Evolutionary conservation across 2,329 filamentous ascomycete species (phyloP).

Genomic region (Thielaviopsis musarum): DNA sequence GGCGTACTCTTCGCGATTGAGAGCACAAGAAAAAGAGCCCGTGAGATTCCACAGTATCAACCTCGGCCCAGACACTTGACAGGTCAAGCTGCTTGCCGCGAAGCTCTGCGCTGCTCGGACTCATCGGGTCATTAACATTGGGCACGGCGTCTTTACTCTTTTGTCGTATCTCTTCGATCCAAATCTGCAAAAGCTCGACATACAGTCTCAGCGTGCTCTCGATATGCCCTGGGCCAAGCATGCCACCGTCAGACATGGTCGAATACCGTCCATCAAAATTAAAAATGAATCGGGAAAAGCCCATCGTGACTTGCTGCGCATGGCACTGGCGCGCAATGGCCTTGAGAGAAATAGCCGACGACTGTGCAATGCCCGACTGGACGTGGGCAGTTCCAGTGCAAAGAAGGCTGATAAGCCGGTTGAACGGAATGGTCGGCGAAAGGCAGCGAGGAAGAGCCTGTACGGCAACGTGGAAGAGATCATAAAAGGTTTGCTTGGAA

Average conservation of each 20-base stretch:
- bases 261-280: slow-evolving; percentile 96
- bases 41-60: slow-evolving; percentile 93
- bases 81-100: slow-evolving; percentile 66
- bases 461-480: slow-evolving; percentile 85
- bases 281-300: slow-evolving; percentile 94
- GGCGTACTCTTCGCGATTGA: slow-evolving; percentile 74
- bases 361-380: slow-evolving; percentile 77
- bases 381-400: slow-evolving; percentile 96
- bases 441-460: slow-evolving; percentile 90
- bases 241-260: slow-evolving; percentile 93
- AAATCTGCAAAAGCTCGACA: slow-evolving; percentile 83
- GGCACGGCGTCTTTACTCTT: slow-evolving; percentile 60
- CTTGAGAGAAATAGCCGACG: slow-evolving; percentile 83
- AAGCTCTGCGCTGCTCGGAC: slow-evolving; percentile 35
- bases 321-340: slow-evolving; percentile 87
- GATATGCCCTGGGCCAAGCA: slow-evolving; percentile 86
- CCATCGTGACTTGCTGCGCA: slow-evolving; percentile 89
- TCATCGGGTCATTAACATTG: slow-evolving; percentile 27
- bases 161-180: slow-evolving; percentile 90
- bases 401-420: slow-evolving; percentile 80
- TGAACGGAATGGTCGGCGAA: slow-evolving; percentile 80
- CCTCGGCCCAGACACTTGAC: slow-evolving; percentile 77
- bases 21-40: slow-evolving; percentile 95
- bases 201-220: slow-evolving; percentile 87
- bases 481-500: slow-evolving; percentile 87